Percentiles rank a stretch among this genome's conserved stretches.
Conservation (phyloP, 495 filamentous ascomycete species). For the Xanthoparmelia taractica region DNA sequence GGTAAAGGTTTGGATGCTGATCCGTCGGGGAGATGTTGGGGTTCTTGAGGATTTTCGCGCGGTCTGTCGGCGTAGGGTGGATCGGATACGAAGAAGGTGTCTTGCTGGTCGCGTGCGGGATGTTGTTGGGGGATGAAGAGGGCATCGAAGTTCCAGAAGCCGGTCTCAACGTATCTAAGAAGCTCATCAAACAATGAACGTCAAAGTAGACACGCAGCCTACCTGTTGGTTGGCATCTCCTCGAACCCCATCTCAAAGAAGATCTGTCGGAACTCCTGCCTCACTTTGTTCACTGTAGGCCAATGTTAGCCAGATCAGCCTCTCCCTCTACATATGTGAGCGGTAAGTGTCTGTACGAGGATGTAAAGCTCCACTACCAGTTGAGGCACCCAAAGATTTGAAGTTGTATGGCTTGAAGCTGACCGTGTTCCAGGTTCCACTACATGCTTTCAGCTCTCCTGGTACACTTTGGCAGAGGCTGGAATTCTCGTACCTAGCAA, state of each 20-base stretch:
- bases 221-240: constrained; percentile 73
- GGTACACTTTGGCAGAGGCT: background rate
- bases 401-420: constrained; percentile 97
- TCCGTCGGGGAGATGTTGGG: constrained; percentile 27
- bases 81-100: constrained; percentile 97
- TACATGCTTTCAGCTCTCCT: constrained; percentile 27
- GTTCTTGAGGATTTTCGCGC: constrained; percentile 53
- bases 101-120: constrained; percentile 90
- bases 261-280: constrained; percentile 87
- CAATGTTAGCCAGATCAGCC: background rate
- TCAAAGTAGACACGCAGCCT: background rate
- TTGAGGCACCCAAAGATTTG: constrained; percentile 74
- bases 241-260: constrained; percentile 92
- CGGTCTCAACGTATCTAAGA: constrained; percentile 77
- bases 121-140: constrained; percentile 98
- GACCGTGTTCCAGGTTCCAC: constrained; percentile 73
- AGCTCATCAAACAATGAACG: constrained; percentile 31
- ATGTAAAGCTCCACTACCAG: constrained; percentile 78
- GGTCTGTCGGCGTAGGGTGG: constrained; percentile 70
- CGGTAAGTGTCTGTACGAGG: constrained; percentile 41
- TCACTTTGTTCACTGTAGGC: constrained; percentile 73
- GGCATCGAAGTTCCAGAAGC: constrained; percentile 98
- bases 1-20: constrained; percentile 20
- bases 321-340: too few species aligned
- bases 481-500: constrained; percentile 45